Evolutionary conservation across 1,284 basidiomycete species (phyloP), one percentile per base, ranked within the genome.

Genomic region (Ceratobasidium sp.): DNA sequence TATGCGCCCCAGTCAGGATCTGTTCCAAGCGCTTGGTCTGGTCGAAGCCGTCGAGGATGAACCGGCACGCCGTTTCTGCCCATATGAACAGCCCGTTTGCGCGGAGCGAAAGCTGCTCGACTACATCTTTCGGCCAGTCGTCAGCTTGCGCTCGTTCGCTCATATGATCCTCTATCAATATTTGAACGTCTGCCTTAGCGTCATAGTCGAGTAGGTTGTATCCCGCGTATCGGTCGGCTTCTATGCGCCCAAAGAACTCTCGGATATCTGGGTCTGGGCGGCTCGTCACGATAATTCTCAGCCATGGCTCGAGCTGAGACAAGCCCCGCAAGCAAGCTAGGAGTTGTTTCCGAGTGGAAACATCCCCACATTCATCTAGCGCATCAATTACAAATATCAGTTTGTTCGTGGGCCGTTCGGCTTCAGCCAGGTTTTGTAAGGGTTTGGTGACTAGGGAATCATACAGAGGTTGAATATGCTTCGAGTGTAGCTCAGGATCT

Each of bases 251-350:
- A 28, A 70, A 70, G n/a, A n/a, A 38, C 12, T 23, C 10, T 44
- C 23, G 46, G 17, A 77, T 59, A 3, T 57, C 40, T 23, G 28
- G 20, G 15, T 69, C 67, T n/a, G 66, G 65, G 6, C 76, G 76
- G 28, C 76, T 77, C 12, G 76, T 77, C 17, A 77, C 68, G 46
- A 77, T 46, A n/a, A 71, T 26, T 33, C 46, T 54, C 23, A 77
- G 28, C 4, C 40, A 48, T 0, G 56, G 26, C 26, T 40, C 66
- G 52, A 64, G 61, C 28, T 40, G 26, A 1, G 26, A 64, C 17
- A 70, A 26, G 20, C 40, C 23, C 7, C n/a, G 38, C 3, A 61
- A 20, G 28, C 28, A 56, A 1, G 2, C 38, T 15, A 59, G 38
- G 4, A 71, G 67, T n/a, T 57, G 20, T 4, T 38, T 26, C 23